Base-by-base conservation (phyloP, 306 rosid species). In the Arachis hypogaea region DNA sequence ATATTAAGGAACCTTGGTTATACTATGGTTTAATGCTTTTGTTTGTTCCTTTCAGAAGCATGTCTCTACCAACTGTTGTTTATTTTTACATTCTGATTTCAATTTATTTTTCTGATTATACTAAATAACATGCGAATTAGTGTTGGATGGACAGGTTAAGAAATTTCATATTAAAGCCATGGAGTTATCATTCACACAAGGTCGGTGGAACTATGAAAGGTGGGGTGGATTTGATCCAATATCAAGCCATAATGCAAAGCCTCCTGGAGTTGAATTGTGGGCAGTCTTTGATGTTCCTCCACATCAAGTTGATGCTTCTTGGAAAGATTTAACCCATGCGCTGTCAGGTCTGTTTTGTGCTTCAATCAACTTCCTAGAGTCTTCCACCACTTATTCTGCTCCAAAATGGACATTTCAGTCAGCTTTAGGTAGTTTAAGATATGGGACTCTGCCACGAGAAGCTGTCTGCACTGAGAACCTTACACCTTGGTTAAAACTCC, bases 131-230 rank as follows among this genome's bases (percentile, higher is more conserved):
- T 60, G 57, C 71, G 73, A 65, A 9, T 59, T 64, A 54, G 78
- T 76, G 75, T 85, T 87, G 59, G 66, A 83, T 85, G 84, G 80
- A 72, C 93, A 94, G 99, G 98, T 85, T 83, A 77, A 83, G 56
- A 94, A 89, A 83, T 92, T 78, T 77, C 88, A 82, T 49, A 63
- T 94, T 66, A 92, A 86, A 85, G 88, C 87, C 59, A 87, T 88
- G 98, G 98, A 94, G 59, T 84, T 94, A 59, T 94, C 99, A 76
- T 94, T 94, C 82, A 92, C 99, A 12, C 97, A 94, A 92, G 99
- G 97, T 71, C 89, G 96, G 51, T 92, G 99, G 99, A 90, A 86
- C 79, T 90, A 94, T 81, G 99, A 92, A 56, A 82, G 80, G 41
- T 94, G 97, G 99, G 99, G 98, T 72, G 99, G 96, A 56, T 88